Percentiles rank a stretch among this genome's conserved stretches.
phyloP scores from a whole-genome alignment of 495 filamentous ascomycete genomes.

The Hyphodiscus hymeniophilus region DNA sequence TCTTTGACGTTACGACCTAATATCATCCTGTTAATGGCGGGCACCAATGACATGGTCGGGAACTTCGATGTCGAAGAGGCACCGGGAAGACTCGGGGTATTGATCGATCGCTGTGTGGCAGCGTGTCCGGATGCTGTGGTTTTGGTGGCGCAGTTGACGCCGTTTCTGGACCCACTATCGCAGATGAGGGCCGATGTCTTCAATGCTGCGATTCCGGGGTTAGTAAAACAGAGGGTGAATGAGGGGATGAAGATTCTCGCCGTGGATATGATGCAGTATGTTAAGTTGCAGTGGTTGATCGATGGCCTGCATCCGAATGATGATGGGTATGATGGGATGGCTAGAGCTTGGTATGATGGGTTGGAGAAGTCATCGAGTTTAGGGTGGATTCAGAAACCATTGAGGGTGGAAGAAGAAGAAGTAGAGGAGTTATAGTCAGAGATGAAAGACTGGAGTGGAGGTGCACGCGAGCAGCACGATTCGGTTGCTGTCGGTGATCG shows the following conservation, averaged over 20 bases:
- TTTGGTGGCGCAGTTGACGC: constrained; percentile 30
- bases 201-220: constrained; percentile 23
- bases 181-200: constrained; percentile 22
- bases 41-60: constrained; percentile 26
- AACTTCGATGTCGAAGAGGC: constrained; percentile 23
- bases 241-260: constrained; percentile 21
- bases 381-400: constrained; percentile 24
- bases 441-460: too few species aligned
- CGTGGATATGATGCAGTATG: constrained; percentile 24
- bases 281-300: constrained; percentile 19
- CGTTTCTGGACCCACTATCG: constrained; percentile 21
- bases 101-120: constrained; percentile 27
- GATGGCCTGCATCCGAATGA: constrained; percentile 36
- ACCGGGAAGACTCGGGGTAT: constrained; percentile 23
- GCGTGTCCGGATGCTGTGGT: constrained; percentile 28
- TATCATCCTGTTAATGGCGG: constrained; percentile 24
- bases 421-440: too few species aligned
- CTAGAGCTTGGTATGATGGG: constrained; percentile 33
- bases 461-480: too few species aligned
- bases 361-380: constrained; percentile 28
- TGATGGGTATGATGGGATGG: constrained; percentile 37
- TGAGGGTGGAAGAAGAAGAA: too few species aligned
- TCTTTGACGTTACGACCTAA: constrained; percentile 24
- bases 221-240: constrained; percentile 21
- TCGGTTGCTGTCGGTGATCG: too few species aligned